Base-by-base conservation (phyloP, 2,329 filamentous ascomycete genomes). In the Sporothrix brunneoviolacea region DNA sequence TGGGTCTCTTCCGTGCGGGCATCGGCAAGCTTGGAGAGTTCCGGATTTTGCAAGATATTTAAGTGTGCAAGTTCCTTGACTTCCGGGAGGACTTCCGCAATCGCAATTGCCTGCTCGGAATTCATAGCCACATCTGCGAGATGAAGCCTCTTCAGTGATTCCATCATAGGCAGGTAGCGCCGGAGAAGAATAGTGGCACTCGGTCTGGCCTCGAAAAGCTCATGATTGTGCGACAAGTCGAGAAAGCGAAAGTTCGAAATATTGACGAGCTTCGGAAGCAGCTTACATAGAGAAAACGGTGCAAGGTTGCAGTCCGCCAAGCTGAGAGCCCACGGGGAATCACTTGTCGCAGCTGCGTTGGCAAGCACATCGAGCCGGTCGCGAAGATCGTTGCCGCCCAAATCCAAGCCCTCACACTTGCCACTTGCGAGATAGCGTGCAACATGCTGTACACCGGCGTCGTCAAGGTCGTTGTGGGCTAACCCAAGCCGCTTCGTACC, bases 1-100 rank as follows among this genome's bases (percentile, higher is more conserved):
- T 96, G 89, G 1, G 76, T 77, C 51, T 83, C 83, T 59, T 93
- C 88, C 6, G 88, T 87, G 45, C 76, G 86, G 0, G 89, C 86
- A 54, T 82, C 78, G 5, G 89, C 84, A 21, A 95, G 76, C 41
- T 77, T 78, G 19, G 79, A 73, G 4, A 96, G 71, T 54, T 82
- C 76, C 1, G 82, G 75, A 60, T 98, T 98, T 58, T 93, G 87
- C 35, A 95, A 70, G 4, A 97, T 79, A 61, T 85, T 93, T 56
- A 98, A 75, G 68, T 97, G 91, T 8, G 90, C 90, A 30, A 98
- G 75, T 37, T 79, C 80, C 36, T 78, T 80, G 45, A 86, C 83
- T 65, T 98, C 93, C 0, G 93, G 90, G 7, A 97, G 70, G 30
- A 97, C 82, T 64, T 98, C 93, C 3, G 91, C 88, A 13, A 97